Evolutionary conservation across 139 green algal genomes (phyloP).

Genomic region (Chlamydomonas asymmetrica): DNA sequence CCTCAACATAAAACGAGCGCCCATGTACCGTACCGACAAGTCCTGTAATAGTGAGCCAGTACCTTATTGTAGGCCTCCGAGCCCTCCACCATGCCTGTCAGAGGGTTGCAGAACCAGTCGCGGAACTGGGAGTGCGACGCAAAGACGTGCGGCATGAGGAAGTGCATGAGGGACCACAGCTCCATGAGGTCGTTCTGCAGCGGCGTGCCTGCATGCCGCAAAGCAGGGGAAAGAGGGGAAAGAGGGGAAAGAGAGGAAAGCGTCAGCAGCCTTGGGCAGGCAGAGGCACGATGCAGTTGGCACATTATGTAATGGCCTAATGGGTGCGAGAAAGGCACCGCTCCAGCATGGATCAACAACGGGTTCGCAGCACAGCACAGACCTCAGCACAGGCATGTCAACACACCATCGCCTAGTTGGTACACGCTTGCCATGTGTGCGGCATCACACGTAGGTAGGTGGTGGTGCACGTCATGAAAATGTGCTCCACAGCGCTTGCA

Average conservation of each 20-base stretch:
- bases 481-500: no score
- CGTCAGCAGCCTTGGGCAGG: background rate
- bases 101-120: slow-evolving; percentile 96
- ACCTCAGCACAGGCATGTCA: no score
- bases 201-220: slow-evolving; percentile 31
- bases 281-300: no score
- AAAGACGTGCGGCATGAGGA: slow-evolving; percentile 96
- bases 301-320: no score
- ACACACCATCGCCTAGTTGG: no score
- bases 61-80: slow-evolving; percentile 72
- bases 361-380: no score
- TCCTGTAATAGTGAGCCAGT: background rate
- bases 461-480: no score
- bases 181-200: slow-evolving; percentile 99
- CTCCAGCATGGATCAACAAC: no score
- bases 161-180: slow-evolving; percentile 98
- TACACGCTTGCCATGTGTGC: background rate
- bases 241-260: background rate
- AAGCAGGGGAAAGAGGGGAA: background rate
- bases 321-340: no score
- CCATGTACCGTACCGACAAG: background rate
- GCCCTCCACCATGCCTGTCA: slow-evolving; percentile 92
- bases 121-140: slow-evolving; percentile 89
- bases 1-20: no score
- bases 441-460: no score